Evolutionary conservation across 345 rosid species (phyloP).

Genomic region (Limnanthes douglasii): DNA sequence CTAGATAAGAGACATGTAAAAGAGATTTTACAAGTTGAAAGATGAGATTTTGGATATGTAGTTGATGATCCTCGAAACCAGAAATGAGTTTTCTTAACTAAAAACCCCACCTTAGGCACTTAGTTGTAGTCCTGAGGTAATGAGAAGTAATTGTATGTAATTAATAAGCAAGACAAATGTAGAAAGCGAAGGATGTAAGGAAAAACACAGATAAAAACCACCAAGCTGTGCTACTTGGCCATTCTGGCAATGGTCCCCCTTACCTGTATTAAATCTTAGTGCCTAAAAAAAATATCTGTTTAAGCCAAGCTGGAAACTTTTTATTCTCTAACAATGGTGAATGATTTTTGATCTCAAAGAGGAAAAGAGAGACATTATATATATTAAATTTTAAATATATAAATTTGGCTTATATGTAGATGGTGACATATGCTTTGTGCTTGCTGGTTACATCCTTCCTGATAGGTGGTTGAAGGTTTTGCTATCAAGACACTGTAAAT

Average conservation of each 20-base stretch:
- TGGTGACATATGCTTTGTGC: conserved; percentile 10
- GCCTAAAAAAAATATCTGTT: conserved; percentile 18
- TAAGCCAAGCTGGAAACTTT: conserved; percentile 24
- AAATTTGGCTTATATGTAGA: conserved; percentile 7
- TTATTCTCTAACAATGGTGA: background rate
- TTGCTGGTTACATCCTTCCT: conserved; percentile 10
- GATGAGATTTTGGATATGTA: no score
- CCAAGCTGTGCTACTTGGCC: conserved; percentile 18
- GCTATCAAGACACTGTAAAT: background rate
- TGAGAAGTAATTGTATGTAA: no score
- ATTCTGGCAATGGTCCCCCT: conserved; percentile 29
- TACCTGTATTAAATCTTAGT: conserved; percentile 10
- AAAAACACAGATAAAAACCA: conserved; percentile 18
- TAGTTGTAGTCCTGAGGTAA: no score
- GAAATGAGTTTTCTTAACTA: no score
- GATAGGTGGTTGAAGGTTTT: conserved; percentile 4
- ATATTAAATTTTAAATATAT: background rate
- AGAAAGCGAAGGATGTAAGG: no score
- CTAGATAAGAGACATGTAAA: conserved; percentile 9
- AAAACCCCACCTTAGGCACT: no score
- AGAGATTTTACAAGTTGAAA: no score
- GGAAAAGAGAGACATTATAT: background rate
- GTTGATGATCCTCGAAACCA: no score
- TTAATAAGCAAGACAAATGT: no score
- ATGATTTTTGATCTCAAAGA: background rate